A percentile compares a stretch with the other conserved stretches of the same genome.
phyloP scores from a whole-genome alignment of 768 basidiomycete genomes.

The Boletus rufocinnamomeus region DNA sequence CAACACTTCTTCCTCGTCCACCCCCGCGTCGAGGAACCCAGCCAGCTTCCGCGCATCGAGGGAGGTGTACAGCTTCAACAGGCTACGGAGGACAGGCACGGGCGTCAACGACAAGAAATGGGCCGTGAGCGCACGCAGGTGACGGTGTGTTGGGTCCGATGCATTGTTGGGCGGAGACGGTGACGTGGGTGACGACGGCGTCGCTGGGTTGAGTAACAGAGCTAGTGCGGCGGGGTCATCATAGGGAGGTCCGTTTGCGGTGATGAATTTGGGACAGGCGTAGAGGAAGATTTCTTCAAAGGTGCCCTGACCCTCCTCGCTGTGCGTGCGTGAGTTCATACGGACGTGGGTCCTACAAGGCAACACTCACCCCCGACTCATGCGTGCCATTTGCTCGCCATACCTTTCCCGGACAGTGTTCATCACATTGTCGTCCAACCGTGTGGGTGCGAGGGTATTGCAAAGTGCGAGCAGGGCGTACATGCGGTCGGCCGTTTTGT shows the following conservation, averaged over 20 bases:
- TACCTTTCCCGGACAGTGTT: conserved; percentile 91
- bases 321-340: conserved; percentile 25
- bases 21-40: conserved; percentile 73
- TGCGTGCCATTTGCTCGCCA: conserved; percentile 86
- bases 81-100: conserved; percentile 84
- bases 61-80: conserved; percentile 94
- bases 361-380: conserved; percentile 73
- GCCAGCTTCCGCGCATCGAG: conserved; percentile 91
- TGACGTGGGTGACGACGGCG: conserved; percentile 34
- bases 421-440: conserved; percentile 93
- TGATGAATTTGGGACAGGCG: conserved; percentile 96
- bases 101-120: conserved; percentile 75
- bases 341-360: neutral
- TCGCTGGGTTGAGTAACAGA: conserved; percentile 44
- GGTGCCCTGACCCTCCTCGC: conserved; percentile 62
- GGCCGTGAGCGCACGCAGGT: conserved; percentile 80
- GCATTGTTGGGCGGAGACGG: conserved; percentile 21
- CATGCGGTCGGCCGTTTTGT: conserved; percentile 97
- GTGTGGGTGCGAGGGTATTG: conserved; percentile 87
- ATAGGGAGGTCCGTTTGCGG: conserved; percentile 92
- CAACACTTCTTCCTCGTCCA: conserved; percentile 91
- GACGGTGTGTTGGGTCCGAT: conserved; percentile 77
- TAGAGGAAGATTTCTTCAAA: conserved; percentile 74
- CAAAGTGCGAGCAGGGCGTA: conserved; percentile 94
- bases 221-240: conserved; percentile 70